These are phyloP conservation scores for Hypoxylon crocopeplum DNA, from an alignment of 495 filamentous ascomycete genomes.

Conservation along the genomic window DNA sequence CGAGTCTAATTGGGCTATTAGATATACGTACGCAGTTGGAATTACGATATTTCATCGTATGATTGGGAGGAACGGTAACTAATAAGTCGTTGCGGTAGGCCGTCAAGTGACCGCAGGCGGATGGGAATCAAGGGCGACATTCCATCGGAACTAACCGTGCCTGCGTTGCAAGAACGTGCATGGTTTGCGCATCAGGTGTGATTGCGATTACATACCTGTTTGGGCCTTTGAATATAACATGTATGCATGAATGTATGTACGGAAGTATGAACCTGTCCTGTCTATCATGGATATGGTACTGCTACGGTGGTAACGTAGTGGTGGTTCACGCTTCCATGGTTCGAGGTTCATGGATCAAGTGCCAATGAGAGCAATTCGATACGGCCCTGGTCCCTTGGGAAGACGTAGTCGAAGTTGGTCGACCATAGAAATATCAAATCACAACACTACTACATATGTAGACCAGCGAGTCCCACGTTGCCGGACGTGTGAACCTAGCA, in stretches of 20 bases:
- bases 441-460: not conserved
- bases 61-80: slow-evolving; percentile 21
- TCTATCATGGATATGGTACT: slow-evolving; percentile 28
- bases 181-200: slow-evolving; percentile 36
- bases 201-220: slow-evolving; percentile 36
- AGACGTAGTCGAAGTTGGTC: slow-evolving; percentile 15
- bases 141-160: slow-evolving; percentile 35
- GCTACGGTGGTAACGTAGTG: slow-evolving; percentile 36
- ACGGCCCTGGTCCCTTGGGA: not conserved
- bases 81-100: slow-evolving; percentile 20
- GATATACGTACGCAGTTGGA: slow-evolving; percentile 21
- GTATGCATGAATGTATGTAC: slow-evolving; percentile 19
- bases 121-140: slow-evolving; percentile 4
- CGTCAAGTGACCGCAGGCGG: slow-evolving; percentile 21
- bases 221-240: slow-evolving; percentile 11
- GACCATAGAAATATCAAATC: slow-evolving; percentile 13
- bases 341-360: slow-evolving; percentile 34
- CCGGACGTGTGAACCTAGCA: slow-evolving; percentile 1
- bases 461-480: slow-evolving; percentile 14
- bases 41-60: slow-evolving; percentile 38
- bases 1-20: slow-evolving; percentile 35
- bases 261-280: not conserved
- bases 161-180: slow-evolving; percentile 28
- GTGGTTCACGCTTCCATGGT: slow-evolving; percentile 38
- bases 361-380: slow-evolving; percentile 21